Conservation (phyloP, 2,329 filamentous ascomycete genomes). For the Pseudogymnoascus sp. region DNA sequence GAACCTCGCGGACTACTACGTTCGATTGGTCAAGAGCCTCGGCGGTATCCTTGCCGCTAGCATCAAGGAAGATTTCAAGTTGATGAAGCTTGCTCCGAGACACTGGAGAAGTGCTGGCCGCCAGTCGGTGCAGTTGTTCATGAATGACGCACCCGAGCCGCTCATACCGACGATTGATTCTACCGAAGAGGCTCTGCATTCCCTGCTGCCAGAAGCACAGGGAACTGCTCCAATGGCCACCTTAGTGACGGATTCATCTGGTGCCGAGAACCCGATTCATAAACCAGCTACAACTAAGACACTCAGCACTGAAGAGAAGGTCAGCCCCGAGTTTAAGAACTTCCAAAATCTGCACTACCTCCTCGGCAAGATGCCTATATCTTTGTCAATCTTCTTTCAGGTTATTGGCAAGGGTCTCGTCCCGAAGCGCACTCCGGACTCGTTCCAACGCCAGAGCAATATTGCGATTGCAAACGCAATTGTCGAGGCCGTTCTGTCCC, state of each 20-base stretch:
- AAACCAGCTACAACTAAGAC: not conserved
- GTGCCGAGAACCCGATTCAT: constrained; percentile 9
- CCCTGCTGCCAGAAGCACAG: constrained; percentile 14
- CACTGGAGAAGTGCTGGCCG: constrained; percentile 41
- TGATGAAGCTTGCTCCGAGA: constrained; percentile 66
- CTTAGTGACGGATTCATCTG: not conserved
- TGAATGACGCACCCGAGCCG: not conserved
- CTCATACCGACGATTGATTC: constrained; percentile 6
- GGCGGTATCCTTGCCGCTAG: constrained; percentile 72
- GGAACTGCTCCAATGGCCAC: constrained; percentile 9
- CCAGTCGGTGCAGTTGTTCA: not conserved
- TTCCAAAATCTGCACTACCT: constrained; percentile 68
- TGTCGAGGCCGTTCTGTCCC: constrained; percentile 59
- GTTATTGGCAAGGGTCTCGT: constrained; percentile 75
- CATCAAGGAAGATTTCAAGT: constrained; percentile 73
- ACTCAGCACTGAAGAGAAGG: constrained; percentile 3
- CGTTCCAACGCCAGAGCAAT: constrained; percentile 46
- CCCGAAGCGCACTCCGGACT: constrained; percentile 63
- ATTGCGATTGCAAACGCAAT: constrained; percentile 55
- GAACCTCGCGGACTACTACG: constrained; percentile 80
- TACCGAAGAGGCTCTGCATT: constrained; percentile 26
- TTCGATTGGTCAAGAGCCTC: constrained; percentile 62
- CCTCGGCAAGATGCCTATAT: constrained; percentile 68
- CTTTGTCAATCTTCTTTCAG: constrained; percentile 79
- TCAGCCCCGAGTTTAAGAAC: constrained; percentile 53